Evolutionary conservation across 371 early-diverging fungal genomes (phyloP), one percentile per base, ranked within the genome.

Genomic region (Smittium mucronatum): DNA sequence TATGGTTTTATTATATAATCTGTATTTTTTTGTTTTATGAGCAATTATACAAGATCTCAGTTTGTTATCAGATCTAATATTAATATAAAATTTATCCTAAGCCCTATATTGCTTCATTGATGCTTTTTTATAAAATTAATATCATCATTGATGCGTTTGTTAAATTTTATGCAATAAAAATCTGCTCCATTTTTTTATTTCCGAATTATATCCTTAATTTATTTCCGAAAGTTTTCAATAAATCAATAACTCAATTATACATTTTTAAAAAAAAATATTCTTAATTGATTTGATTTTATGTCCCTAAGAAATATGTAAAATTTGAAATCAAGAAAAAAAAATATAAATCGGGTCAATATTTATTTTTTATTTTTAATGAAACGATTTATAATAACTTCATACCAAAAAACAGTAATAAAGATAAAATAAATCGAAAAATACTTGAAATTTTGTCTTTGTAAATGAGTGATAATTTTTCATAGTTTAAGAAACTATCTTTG

Each of bases 161-260:
- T n/a, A n/a, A n/a, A n/a, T n/a, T n/a, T n/a, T n/a, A n/a, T n/a
- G n/a, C n/a, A n/a, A n/a, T n/a, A n/a, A n/a, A n/a, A n/a, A n/a
- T n/a, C n/a, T n/a, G n/a, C n/a, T n/a, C n/a, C n/a, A n/a, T n/a
- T n/a, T n/a, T n/a, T n/a, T n/a, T n/a, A n/a, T n/a, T n/a, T n/a
- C n/a, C n/a, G n/a, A n/a, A n/a, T n/a, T n/a, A n/a, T n/a, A n/a
- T n/a, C n/a, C n/a, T n/a, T n/a, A n/a, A n/a, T n/a, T n/a, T n/a
- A n/a, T n/a, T 47, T 47, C 25, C 25, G 47, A 47, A 72, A 73
- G 0, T 63, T 71, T 0, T 63, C 69, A 47, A 64, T 58, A 0
- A 2, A 47, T 25, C 15, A 15, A 15, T 47, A 25, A 47, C 47
- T 15, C 47, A 25, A 25, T 47, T 47, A 15, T 47, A 15, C 47